A percentile compares a stretch with the other conserved stretches of the same genome.
Conservation (phyloP, 192 early-diverging fungal genomes). For the Coemansia aciculifera region DNA sequence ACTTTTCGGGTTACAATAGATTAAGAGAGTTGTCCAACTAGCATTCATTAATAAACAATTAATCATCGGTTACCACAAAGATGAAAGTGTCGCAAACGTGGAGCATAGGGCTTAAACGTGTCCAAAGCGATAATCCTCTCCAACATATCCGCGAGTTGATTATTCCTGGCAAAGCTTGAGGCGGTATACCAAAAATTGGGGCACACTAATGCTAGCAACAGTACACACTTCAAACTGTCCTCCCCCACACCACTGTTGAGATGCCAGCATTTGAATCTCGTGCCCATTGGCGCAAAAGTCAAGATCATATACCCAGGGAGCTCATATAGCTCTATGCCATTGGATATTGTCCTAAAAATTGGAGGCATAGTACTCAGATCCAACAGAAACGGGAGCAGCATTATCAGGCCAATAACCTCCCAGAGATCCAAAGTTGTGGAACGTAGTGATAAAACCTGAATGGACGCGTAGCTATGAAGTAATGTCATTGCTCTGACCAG, state of each 20-base stretch:
- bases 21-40: too few species aligned
- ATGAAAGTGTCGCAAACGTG: too few species aligned
- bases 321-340: background rate
- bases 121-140: too few species aligned
- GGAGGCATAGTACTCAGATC: background rate
- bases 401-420: background rate
- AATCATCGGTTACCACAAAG: too few species aligned
- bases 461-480: background rate
- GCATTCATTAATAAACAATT: too few species aligned
- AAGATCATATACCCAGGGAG: background rate
- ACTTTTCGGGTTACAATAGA: too few species aligned
- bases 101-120: too few species aligned
- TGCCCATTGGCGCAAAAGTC: background rate
- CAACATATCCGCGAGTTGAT: too few species aligned
- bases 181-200: too few species aligned
- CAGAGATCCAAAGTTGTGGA: background rate
- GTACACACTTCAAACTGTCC: too few species aligned
- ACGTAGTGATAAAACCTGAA: background rate
- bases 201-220: too few species aligned
- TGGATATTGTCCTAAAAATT: background rate
- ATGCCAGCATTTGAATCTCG: background rate
- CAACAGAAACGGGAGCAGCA: background rate
- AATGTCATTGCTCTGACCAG: background rate
- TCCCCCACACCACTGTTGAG: conserved; percentile 9
- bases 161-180: too few species aligned